These are phyloP conservation scores for Xylaria telfairii DNA, from an alignment of 495 filamentous ascomycete genomes.

Conservation along the genomic window DNA sequence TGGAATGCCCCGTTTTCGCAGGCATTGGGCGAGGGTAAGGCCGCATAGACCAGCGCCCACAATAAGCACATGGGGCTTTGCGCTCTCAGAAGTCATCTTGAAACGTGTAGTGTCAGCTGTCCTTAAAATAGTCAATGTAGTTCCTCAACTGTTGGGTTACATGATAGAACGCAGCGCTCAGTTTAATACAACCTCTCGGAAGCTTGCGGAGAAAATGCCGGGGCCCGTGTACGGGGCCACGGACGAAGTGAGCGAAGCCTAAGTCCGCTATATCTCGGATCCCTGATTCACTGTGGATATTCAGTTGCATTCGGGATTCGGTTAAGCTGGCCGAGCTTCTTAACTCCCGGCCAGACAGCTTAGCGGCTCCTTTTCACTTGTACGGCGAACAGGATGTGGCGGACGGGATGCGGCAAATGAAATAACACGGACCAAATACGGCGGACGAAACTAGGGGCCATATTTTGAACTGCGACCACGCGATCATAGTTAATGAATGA, in stretches of 20 bases:
- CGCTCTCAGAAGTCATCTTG: constrained; percentile 24
- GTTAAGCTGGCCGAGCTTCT: neutral
- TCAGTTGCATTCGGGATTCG: neutral
- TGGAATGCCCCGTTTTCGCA: constrained; percentile 57
- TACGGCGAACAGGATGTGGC: neutral
- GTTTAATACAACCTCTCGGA: neutral
- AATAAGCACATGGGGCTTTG: constrained; percentile 38
- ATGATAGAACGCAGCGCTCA: neutral
- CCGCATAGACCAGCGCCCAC: constrained; percentile 45
- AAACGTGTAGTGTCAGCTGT: neutral
- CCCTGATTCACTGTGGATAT: neutral
- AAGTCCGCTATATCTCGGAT: neutral
- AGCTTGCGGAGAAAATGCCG: neutral
- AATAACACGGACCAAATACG: neutral
- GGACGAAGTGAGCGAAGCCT: neutral
- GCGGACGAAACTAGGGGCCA: neutral
- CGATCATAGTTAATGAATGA: neutral
- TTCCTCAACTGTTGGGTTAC: neutral
- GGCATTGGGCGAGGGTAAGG: constrained; percentile 46
- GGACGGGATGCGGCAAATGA: neutral
- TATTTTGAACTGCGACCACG: neutral
- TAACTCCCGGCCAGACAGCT: neutral
- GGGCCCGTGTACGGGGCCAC: neutral
- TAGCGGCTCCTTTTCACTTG: neutral
- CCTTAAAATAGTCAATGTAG: neutral